phyloP scores from a whole-genome alignment of 2,329 filamentous ascomycete species.

The Aureobasidium sp. region DNA sequence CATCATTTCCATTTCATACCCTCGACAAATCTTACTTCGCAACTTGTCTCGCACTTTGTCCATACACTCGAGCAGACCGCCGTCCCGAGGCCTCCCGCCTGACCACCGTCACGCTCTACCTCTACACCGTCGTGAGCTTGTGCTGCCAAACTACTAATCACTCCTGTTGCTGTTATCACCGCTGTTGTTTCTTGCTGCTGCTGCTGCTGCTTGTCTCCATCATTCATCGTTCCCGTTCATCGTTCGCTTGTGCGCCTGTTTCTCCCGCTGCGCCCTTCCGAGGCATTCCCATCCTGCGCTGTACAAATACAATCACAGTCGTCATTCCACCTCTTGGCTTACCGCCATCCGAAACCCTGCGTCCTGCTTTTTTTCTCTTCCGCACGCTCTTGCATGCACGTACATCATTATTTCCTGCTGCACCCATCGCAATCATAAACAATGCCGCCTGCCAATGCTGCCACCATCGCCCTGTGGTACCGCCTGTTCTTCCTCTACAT shows the following conservation, averaged over 20 bases:
- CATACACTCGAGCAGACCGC: neutral
- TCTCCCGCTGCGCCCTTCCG: neutral
- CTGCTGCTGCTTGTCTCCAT: neutral
- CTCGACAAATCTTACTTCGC: slow-evolving; percentile 4
- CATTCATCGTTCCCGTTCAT: neutral
- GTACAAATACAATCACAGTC: neutral
- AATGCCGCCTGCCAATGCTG: slow-evolving; percentile 16
- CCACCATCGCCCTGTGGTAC: slow-evolving; percentile 51
- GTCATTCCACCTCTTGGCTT: slow-evolving; percentile 9
- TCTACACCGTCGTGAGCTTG: neutral
- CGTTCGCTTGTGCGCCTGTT: slow-evolving; percentile 7
- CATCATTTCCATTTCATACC: neutral
- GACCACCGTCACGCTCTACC: slow-evolving; percentile 2
- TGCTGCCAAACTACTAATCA: neutral
- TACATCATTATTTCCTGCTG: slow-evolving; percentile 8
- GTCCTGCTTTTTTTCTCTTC: slow-evolving; percentile 9
- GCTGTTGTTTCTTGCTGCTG: slow-evolving; percentile 1
- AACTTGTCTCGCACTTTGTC: slow-evolving; percentile 8
- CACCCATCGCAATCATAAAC: slow-evolving; percentile 5
- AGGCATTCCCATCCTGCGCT: neutral
- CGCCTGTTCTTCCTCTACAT: slow-evolving; percentile 66
- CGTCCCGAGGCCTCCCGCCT: neutral
- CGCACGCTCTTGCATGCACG: slow-evolving; percentile 7
- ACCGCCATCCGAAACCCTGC: slow-evolving; percentile 12
- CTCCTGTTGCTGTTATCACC: neutral